Base-by-base conservation (phyloP, 345 rosid genomes). In the Gossypium herbaceum region DNA sequence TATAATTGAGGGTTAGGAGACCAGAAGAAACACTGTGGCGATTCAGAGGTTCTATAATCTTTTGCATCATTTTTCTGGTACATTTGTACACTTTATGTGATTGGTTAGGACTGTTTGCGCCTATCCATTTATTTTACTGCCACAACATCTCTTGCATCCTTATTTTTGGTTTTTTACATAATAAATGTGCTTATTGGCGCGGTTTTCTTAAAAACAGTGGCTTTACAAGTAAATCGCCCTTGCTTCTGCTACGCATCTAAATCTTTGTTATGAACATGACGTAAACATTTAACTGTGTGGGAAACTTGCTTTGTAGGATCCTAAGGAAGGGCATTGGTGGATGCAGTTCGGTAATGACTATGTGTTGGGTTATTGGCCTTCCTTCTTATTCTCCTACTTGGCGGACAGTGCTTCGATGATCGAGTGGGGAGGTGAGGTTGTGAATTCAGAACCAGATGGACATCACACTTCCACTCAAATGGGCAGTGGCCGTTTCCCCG, bases 381-480 rank as follows among this genome's bases (percentile, higher is more conserved):
- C 99, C 1, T 93, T 93, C 84, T 86, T 95, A 44, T 95, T 95
- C 90, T 93, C 98, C 2, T 93, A 93, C 90, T 78, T 95, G 20
- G 90, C 96, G 0, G 94, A 93, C 59, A 89, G 96, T 51, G 98
- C 98, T 67, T 90, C 97, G 4, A 95, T 91, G 99, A 90, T 95
- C 5, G 99, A 95, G 74, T 91, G 97, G 98, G 99, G 99, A 84
- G 98, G 98, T 50, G 98, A 95, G 82, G 98, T 91, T 0, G 99
- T 95, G 80, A 93, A 95, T 82, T 90, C 98, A 12, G 90, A 90
- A 44, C 83, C 97, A 9, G 91, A 87, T 45, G 99, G 97, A 8
- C 85, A 81, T 11, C 98, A 95, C 84, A 95, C 97, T 67, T 84
- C 91, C 29, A 95, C 99, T 24, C 99, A 95, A 79, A 95, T 93